phyloP scores from a whole-genome alignment of 768 basidiomycete species.

The Agrocybe pediades region DNA sequence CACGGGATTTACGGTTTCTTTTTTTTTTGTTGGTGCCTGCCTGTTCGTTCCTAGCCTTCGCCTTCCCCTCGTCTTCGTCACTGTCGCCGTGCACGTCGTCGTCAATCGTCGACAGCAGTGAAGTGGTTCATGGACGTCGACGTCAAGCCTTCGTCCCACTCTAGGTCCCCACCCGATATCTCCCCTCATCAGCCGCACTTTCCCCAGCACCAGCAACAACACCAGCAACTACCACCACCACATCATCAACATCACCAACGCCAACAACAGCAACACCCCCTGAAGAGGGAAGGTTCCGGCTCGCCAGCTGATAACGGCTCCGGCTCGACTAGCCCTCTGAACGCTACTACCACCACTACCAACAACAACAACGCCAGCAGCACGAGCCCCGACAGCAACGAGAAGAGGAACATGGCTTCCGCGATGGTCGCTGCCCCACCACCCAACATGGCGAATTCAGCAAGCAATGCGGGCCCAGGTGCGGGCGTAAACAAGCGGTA shows the following conservation, averaged over 20 bases:
- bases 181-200: background rate
- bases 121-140: background rate
- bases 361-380: background rate
- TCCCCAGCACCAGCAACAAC: background rate
- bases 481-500: conserved; percentile 57
- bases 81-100: background rate
- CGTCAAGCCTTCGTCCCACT: background rate
- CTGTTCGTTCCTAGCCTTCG: too few species aligned
- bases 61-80: too few species aligned
- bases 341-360: background rate
- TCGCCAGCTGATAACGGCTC: too few species aligned
- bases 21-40: too few species aligned
- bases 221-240: too few species aligned
- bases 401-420: conserved; percentile 17
- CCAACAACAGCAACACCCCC: background rate
- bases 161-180: background rate
- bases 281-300: background rate
- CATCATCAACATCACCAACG: too few species aligned
- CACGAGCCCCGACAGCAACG: too few species aligned
- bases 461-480: conserved; percentile 22
- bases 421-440: conserved; percentile 22
- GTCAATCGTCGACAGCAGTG: too few species aligned
- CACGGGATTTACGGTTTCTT: too few species aligned
- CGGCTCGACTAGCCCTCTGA: too few species aligned
- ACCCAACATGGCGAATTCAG: conserved; percentile 23